These are phyloP conservation scores for Backusella morwellensis DNA, from an alignment of 192 early-diverging fungal species.

Conservation along the genomic window DNA sequence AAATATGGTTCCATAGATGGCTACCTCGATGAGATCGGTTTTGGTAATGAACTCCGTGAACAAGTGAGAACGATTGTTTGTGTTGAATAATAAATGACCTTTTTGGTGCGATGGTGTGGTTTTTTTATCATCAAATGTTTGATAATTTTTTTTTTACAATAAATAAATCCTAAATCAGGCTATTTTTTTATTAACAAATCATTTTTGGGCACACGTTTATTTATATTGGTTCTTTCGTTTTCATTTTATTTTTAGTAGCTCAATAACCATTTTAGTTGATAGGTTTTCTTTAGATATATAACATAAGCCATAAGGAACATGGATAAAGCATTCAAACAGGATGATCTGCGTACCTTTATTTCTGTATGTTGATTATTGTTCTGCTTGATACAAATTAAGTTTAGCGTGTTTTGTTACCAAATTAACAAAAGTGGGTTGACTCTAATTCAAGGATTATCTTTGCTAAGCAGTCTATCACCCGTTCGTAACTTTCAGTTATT, in stretches of 20 bases:
- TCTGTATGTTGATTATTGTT: not conserved
- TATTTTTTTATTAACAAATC: not conserved
- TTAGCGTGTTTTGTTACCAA: not conserved
- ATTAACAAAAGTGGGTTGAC: not conserved
- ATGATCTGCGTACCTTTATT: not conserved
- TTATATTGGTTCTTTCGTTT: not conserved
- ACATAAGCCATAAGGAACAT: not conserved
- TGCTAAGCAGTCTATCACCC: not conserved
- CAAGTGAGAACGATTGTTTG: conserved; percentile 18
- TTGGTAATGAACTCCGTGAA: conserved; percentile 11
- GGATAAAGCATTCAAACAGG: not conserved
- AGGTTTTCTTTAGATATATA: not conserved
- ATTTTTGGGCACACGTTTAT: not conserved
- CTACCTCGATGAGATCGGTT: conserved; percentile 20
- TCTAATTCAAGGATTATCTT: not conserved
- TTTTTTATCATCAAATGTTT: not conserved
- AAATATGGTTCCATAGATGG: conserved; percentile 15
- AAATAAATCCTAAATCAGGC: not conserved
- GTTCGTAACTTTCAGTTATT: not conserved
- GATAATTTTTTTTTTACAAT: not conserved
- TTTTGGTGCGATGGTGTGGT: not conserved
- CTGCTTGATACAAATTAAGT: not conserved
- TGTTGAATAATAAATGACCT: not conserved
- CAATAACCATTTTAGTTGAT: too few relatives aligned
- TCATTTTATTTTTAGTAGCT: not conserved